A percentile compares a stretch with the other conserved stretches of the same genome.
Conservation (phyloP, 2,329 filamentous ascomycete species). For the Whalleya microplaca region DNA sequence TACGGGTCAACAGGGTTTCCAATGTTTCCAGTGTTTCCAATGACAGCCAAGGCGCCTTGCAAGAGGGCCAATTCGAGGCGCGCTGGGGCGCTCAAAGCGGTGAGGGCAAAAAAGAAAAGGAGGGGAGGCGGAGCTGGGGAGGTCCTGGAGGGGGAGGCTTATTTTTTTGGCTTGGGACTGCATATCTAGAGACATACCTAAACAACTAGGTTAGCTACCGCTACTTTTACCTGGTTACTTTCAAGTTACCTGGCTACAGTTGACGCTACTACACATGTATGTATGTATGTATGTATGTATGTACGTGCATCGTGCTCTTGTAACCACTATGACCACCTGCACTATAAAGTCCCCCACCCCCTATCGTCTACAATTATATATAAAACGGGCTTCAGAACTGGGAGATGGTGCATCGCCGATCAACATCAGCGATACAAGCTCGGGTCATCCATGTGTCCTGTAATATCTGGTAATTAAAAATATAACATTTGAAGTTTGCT, state of each 20-base stretch:
- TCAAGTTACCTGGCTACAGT: no score
- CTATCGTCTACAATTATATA: no score
- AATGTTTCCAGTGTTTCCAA: not conserved
- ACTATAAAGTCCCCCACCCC: no score
- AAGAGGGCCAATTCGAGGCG: not conserved
- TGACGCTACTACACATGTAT: no score
- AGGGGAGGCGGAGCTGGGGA: constrained; percentile 10
- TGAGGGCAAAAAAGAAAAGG: constrained; percentile 17
- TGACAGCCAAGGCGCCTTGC: not conserved
- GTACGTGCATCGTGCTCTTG: no score
- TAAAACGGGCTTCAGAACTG: not conserved
- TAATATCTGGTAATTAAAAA: not conserved
- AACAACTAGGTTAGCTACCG: no score
- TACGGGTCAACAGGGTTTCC: no score
- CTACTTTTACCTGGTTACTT: no score
- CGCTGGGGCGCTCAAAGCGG: constrained; percentile 26
- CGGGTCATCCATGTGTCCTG: not conserved
- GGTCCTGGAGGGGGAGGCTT: no score
- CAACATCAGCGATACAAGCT: not conserved
- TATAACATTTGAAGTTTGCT: not conserved
- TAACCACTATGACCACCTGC: no score
- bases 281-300: no score
- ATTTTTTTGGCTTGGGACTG: not conserved
- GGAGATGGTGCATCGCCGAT: not conserved
- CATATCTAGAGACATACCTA: no score